phyloP scores from a whole-genome alignment of 352 stramenopile genomes.

The Phytophthora pinifolia region DNA sequence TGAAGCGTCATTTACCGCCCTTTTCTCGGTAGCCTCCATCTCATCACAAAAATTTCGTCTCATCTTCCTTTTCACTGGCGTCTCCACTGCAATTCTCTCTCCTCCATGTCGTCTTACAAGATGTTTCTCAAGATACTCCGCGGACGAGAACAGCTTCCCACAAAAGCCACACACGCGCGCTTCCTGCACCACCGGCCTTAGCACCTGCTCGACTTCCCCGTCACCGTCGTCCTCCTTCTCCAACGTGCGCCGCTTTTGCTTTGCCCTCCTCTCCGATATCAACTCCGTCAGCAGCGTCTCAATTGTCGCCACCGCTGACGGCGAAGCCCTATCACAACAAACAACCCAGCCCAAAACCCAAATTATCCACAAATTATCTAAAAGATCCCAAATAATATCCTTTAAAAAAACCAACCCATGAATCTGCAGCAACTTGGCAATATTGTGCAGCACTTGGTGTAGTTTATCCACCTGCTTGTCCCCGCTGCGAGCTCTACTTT shows the following conservation, averaged over 20 bases:
- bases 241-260: constrained; percentile 11
- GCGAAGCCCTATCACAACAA: constrained; percentile 40
- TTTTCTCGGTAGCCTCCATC: constrained; percentile 9
- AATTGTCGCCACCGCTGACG: constrained; percentile 57
- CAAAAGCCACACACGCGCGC: constrained; percentile 58
- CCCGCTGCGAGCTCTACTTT: constrained; percentile 39
- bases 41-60: neutral
- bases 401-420: constrained; percentile 46
- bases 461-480: constrained; percentile 74
- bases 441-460: constrained; percentile 74
- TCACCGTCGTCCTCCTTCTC: constrained; percentile 11
- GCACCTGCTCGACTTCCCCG: neutral
- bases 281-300: constrained; percentile 55
- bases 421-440: constrained; percentile 71
- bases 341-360: neutral
- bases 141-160: constrained; percentile 70
- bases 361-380: neutral
- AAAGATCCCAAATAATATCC: no score
- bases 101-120: constrained; percentile 46
- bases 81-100: constrained; percentile 20
- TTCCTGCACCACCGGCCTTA: constrained; percentile 36
- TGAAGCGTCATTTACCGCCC: constrained; percentile 1
- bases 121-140: constrained; percentile 66
- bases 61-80: constrained; percentile 18
- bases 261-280: constrained; percentile 28